phyloP scores from a whole-genome alignment of 2,329 filamentous ascomycete species.

The Claviceps paspali region DNA sequence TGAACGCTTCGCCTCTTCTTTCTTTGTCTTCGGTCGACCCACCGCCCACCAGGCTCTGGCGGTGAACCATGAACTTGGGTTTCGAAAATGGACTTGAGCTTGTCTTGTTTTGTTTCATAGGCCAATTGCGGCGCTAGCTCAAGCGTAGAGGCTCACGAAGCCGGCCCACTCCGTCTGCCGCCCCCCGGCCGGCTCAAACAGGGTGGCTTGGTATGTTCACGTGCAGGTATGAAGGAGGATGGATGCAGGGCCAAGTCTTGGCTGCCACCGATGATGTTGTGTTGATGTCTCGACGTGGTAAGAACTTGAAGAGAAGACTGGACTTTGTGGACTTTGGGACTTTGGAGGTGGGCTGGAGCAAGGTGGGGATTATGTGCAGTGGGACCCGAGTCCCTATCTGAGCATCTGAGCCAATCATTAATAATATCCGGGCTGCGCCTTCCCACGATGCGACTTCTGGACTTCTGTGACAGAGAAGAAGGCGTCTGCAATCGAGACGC shows the following conservation, averaged over 20 bases:
- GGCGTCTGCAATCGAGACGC: no score
- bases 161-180: background rate
- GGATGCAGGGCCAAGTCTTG: background rate
- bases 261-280: background rate
- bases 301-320: background rate
- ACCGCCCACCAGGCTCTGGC: background rate
- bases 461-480: no score
- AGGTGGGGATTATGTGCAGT: no score
- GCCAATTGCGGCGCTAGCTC: slow-evolving; percentile 1
- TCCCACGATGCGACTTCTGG: background rate
- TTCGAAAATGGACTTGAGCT: no score
- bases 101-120: background rate
- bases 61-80: no score
- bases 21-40: no score
- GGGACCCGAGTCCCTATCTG: no score
- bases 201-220: background rate
- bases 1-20: background rate
- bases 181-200: no score
- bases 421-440: no score
- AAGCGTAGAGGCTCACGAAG: slow-evolving; percentile 2
- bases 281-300: background rate
- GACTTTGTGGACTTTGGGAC: background rate
- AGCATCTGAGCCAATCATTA: no score
- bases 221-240: background rate
- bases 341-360: no score